Evolutionary conservation across 2,329 filamentous ascomycete species (phyloP), one percentile per base, ranked within the genome.

Genomic region (Hypoxylon rubiginosum): DNA sequence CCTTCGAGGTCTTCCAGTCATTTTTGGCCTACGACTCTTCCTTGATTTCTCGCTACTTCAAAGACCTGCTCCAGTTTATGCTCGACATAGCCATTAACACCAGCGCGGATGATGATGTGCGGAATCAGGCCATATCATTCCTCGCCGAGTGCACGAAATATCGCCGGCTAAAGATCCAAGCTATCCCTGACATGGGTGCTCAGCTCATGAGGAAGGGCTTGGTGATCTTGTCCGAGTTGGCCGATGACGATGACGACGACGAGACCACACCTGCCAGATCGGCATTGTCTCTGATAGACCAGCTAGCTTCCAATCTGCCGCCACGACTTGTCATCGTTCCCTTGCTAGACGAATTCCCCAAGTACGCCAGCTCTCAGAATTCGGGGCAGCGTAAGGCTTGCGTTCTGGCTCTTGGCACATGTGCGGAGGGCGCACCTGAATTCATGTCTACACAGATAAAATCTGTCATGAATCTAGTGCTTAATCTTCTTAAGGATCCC

Each of bases 1-100:
- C 93, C 26, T 99, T 98, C 74, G 96, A 98, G 78, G 94, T 97
- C 71, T 97, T 98, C 87, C 96, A 98, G 84, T 96, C 93, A 54
- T 90, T 97, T 74, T 88, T 99, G 58, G 92, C 92, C 69, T 97
- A 93, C 79, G 95, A 97, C 78, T 91, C 93, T 30, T 88, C 92
- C 50, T 87, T 98, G 54, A 84, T 98, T 56, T 92, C 91, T 71
- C 85, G 88, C 59, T 94, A 97, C 82, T 93, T 99, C 76, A 93
- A 91, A 77, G 93, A 97, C 74, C 87, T 99, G 8, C 86, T 97
- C 66, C 88, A 92, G 72, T 97, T 98, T 84, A 98, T 98, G 93
- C 91, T 97, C 74, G 91, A 96, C 64, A 86, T 99, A 58, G 88
- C 92, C 50, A 86, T 87, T 73, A 92, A 97, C 80, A 91, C 86